Base-by-base conservation (phyloP, 2,329 filamentous ascomycete species). In the Ascomycota sp. region DNA sequence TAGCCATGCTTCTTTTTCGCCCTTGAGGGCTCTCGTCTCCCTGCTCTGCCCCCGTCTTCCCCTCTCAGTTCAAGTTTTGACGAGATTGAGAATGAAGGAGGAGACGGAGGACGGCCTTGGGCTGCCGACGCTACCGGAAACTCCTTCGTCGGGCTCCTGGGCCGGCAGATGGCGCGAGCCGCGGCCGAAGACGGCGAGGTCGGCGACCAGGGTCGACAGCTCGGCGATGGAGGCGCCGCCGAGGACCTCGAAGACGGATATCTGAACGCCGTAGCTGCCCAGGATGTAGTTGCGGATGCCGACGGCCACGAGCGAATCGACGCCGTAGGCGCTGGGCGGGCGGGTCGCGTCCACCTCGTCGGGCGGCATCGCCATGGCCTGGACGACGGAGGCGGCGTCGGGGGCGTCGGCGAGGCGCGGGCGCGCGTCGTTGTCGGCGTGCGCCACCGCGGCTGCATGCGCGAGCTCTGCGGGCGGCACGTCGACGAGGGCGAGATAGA, bases 241-340 rank as follows among this genome's bases (percentile, higher is more conserved):
- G 31, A 63, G 38, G 11, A 64, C 51, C 32, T 63, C 57, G 36
- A 63, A 63, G 2, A 63, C 52, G 0, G 57, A 56, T 3, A 64
- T 40, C 30, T 59, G 49, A 1, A 55, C 55, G 3, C 49, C 48
- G 11, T 56, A 57, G 35, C 57, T 55, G 29, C 51, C 47, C 2
- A 52, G 44, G 5, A 66, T 52, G 60, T 61, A 65, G 36, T 56
- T 63, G n/a, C 61, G 52, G 7, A 65, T 45, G 8, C 56, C 57
- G n/a, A 66, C 57, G 1, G 61, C 61, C 5, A 64, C 56, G 7
- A 67, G 48, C 0, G 59, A 64, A 43, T 67, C 63, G 6, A 66
- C 56, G 1, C 62, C 63, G 33, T 65, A 66, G 4, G 52, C 55
- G 21, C 47, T 52, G 4, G 56, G 50, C 2, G 55, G 43, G 32